A percentile compares a stretch with the other conserved stretches of the same genome.
These are phyloP conservation scores for Aegilops longissima DNA, from an alignment of 176 grass and related monocot genomes.

Conservation along the genomic window DNA sequence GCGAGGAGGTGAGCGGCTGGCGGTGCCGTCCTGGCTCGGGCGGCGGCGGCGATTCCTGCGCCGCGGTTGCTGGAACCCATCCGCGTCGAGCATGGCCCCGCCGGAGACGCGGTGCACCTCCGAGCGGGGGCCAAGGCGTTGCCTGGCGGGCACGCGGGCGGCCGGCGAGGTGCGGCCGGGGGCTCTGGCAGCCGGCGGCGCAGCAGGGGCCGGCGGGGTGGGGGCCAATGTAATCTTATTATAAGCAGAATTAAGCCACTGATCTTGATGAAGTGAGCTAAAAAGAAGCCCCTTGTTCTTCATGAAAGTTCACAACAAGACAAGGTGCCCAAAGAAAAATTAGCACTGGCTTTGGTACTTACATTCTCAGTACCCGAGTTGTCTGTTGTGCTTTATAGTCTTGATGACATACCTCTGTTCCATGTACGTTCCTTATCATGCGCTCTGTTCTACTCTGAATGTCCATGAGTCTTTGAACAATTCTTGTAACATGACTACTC, in stretches of 20 bases:
- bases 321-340: slow-evolving; percentile 46
- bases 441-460: slow-evolving; percentile 19
- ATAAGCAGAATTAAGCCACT: slow-evolving; percentile 81
- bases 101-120: too few relatives aligned
- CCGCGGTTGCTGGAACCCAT: too few relatives aligned
- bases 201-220: slow-evolving; percentile 2
- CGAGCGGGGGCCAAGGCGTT: too few relatives aligned
- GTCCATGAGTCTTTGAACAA: background rate
- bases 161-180: too few relatives aligned
- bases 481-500: background rate
- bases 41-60: too few relatives aligned
- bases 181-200: too few relatives aligned
- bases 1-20: too few relatives aligned
- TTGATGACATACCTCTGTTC: slow-evolving; percentile 65
- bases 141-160: too few relatives aligned
- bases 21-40: too few relatives aligned
- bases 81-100: too few relatives aligned
- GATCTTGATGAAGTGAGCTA: slow-evolving; percentile 53
- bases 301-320: slow-evolving; percentile 57
- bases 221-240: slow-evolving; percentile 69
- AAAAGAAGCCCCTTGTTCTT: slow-evolving; percentile 78
- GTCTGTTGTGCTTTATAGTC: slow-evolving; percentile 64
- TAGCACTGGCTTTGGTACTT: slow-evolving; percentile 58
- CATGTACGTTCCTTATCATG: slow-evolving; percentile 67
- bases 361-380: slow-evolving; percentile 66